Base-by-base conservation (phyloP, 2,329 filamentous ascomycete species). In the Aureobasidium sp. region DNA sequence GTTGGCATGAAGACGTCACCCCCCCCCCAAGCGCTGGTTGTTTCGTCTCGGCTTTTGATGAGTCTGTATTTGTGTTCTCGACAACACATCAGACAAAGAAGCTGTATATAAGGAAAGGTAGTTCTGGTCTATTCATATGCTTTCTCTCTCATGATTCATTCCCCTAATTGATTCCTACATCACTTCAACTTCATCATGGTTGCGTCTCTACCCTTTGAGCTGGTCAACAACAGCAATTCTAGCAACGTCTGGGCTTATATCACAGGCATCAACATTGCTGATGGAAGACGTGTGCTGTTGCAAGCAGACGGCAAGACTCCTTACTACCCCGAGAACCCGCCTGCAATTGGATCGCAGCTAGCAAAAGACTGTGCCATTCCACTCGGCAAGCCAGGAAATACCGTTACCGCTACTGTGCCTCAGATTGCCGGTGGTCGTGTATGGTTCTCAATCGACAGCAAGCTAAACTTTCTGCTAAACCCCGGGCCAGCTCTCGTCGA, bases 361-460 rank as follows among this genome's bases (percentile, higher is more conserved):
- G 62, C 67, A 27, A 68, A 73, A 66, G 68, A 73, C 63, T 73
- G 71, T 60, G 70, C 72, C 1, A 73, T 74, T 9, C 66, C 70
- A 2, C 65, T 74, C 6, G 71, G 70, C 1, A 38, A 63, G 8
- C 69, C 70, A 2, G 71, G 70, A 46, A 70, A 69, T 60, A 69
- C 68, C 2, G 64, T 64, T 21, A 68, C 63, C 0, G 67, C 73
- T 40, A 71, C 67, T n/a, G 69, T 73, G 13, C 72, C 72, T 31
- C 68, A 73, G 49, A 70, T 74, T 40, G 71, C 71, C n/a, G 72
- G 71, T 33, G 72, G 71, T 10, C 64, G 72, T n/a, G 70, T 74
- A 50, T 74, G 71, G 71, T 69, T 73, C 57, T 66, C 66, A 0
- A 66, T 69, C 51, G 69, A 68, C 51, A 63, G 65, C 27, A 67